phyloP scores from a whole-genome alignment of 768 basidiomycete species.

The Austroboletus eburneus region DNA sequence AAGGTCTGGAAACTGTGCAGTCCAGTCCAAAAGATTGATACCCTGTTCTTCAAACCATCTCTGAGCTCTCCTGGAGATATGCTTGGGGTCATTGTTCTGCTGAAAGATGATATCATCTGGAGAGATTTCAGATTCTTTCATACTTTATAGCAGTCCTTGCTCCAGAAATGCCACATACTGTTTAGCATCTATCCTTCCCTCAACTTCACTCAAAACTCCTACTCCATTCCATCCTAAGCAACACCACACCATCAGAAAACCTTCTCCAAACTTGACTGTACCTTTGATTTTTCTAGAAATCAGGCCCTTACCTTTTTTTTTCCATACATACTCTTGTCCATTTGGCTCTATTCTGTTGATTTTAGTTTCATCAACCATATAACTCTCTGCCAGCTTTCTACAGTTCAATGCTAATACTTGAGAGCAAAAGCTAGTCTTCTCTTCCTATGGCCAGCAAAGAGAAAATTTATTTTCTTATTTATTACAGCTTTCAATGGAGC shows the following conservation, averaged over 20 bases:
- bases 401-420: not conserved
- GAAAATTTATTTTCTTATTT: not conserved
- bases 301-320: not conserved
- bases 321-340: not conserved
- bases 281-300: not conserved
- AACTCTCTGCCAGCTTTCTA: conserved; percentile 2
- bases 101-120: not conserved
- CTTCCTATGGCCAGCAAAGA: not conserved
- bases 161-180: conserved; percentile 10
- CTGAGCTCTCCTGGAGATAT: not conserved
- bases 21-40: not conserved
- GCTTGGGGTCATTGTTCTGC: not conserved
- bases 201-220: conserved; percentile 2
- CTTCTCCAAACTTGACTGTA: not conserved
- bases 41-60: not conserved
- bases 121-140: not conserved
- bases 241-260: conserved; percentile 10
- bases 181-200: not conserved
- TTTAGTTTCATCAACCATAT: not conserved
- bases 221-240: conserved; percentile 20
- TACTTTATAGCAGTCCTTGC: not conserved
- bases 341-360: not conserved
- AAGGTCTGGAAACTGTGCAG: not conserved
- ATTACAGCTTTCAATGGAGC: too few species aligned
- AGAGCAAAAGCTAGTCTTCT: not conserved